Evolutionary conservation across 2,329 filamentous ascomycete genomes (phyloP), one percentile per base, ranked within the genome.

Genomic region (Zymoseptoria tritici): DNA sequence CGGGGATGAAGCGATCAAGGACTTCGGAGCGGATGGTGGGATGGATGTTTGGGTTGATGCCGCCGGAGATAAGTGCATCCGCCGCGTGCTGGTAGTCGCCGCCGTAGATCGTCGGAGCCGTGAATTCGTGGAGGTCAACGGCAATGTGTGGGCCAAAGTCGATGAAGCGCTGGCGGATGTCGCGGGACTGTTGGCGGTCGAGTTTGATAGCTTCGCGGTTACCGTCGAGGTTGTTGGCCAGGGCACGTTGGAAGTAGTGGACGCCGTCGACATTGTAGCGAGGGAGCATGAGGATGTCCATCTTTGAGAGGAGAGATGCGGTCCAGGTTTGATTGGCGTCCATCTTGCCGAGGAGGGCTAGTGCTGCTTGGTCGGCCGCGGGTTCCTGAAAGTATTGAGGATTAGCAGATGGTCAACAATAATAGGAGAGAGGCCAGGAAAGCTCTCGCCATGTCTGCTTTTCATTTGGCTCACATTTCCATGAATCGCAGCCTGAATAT

Each of bases 101-200:
- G 19, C 57, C 64, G 61, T 52, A 69, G 57, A 53, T 52, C n/a
- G 64, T 65, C 21, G 71, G 64, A 0, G 67, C 71, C 1, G 65
- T 71, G 57, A 69, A 74, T 63, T 74, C 72, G 56, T 74, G 71
- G 67, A 73, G 68, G 56, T 74, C 72, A n/a, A 72, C 67, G 3
- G 67, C 62, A 51, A 74, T 59, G 54, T 74, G 71, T 9, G 72
- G 71, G 11, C 64, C 60, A 57, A 68, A 73, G 9, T 67, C 62
- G 60, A 67, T 71, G 31, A 73, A 62, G 3, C 68, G 52, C 19
- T 62, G 62, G 62, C 73, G 72, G 59, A 73, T 70, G 7, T 68
- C 66, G 9, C 70, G 62, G 1, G 71, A 69, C 54, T 72, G 71
- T 21, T 56, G 62, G 4, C 70, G 67, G 26, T 64, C 65, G 3